Evolutionary conservation across 768 basidiomycete species (phyloP).

Genomic region (Trametes gibbosa): DNA sequence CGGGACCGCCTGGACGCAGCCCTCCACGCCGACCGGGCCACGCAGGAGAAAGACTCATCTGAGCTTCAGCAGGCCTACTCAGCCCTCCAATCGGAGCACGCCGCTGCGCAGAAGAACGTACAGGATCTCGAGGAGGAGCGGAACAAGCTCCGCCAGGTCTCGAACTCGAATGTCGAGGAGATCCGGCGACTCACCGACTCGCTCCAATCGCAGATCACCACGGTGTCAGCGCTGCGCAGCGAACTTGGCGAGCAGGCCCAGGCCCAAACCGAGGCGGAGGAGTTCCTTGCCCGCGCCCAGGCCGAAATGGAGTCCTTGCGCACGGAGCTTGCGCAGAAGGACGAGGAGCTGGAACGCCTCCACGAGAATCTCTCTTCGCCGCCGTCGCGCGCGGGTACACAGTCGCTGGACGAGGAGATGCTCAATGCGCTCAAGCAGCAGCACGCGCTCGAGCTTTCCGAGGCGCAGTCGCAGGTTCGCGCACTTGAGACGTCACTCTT

Average conservation of each 20-base stretch:
- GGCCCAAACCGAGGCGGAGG: conserved; percentile 58
- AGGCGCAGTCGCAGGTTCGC: conserved; percentile 76
- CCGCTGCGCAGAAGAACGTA: conserved; percentile 49
- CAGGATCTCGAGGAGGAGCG: conserved; percentile 66
- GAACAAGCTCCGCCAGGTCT: conserved; percentile 54
- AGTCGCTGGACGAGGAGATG: conserved; percentile 73
- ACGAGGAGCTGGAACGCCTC: conserved; percentile 64
- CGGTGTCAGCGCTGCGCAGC: conserved; percentile 48
- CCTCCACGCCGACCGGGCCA: conserved; percentile 10
- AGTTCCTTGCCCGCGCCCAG: conserved; percentile 60
- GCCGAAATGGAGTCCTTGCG: conserved; percentile 72
- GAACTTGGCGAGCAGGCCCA: conserved; percentile 49
- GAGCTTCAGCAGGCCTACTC: conserved; percentile 63
- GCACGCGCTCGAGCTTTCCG: conserved; percentile 76
- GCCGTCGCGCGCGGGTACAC: conserved; percentile 34
- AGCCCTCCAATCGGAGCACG: conserved; percentile 61
- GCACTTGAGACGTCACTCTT: conserved; percentile 71
- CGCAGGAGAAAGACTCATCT: conserved; percentile 38
- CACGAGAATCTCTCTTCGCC: conserved; percentile 42
- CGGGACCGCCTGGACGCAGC: conserved; percentile 29
- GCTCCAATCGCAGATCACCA: conserved; percentile 49
- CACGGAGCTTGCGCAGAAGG: conserved; percentile 55
- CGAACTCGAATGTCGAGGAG: conserved; percentile 53
- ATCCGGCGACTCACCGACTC: conserved; percentile 49
- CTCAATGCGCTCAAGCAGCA: conserved; percentile 68